Base-by-base conservation (phyloP, 257 asterid genomes). In the Fraxinus excelsior region DNA sequence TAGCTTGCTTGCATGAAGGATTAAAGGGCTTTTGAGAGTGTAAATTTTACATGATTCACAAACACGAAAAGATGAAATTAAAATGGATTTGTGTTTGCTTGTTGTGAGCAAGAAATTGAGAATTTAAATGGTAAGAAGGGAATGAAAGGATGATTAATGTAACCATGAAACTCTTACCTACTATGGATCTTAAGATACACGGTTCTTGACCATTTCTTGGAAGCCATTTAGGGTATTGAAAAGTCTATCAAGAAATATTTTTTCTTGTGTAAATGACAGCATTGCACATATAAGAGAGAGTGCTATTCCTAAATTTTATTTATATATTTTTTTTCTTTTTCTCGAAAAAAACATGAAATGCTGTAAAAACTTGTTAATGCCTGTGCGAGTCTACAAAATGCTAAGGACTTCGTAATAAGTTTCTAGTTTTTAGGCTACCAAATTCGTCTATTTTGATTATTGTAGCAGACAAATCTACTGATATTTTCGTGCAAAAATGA, bases 151-250 rank as follows among this genome's bases (percentile, higher is more conserved):
- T 65, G 60, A 67, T 28, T n/a, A 53, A 79, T 71, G 80, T 86
- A 84, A 68, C 74, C 74, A 74, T 65, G 77, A 81, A 76, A 80
- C 79, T 85, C 92, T 88, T 71, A 93, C 96, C 98, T 85, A 90
- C 88, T 82, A 83, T 86, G 80, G 89, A 74, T 88, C 97, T 88
- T 93, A 74, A 79, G 72, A 60, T 71, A 84, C 92, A 93, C 77
- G 98, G 80, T 87, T 76, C 85, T 81, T 86, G 81, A 77, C 76
- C 77, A 32, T 64, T 26, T 37, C 40, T 26, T 68, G 29, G 46
- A 40, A 42, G 3, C 42, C 2, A 40, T 31, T 58, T 32, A 32
- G 62, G 35, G 64, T n/a, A 5, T 32, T 35, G 64, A 84, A 78
- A 79, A 85, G 76, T 80, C 80, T 10, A n/a, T 51, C 3, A 53